A percentile compares a stretch with the other conserved stretches of the same genome.
These are phyloP conservation scores for Chrysosporium keratinophilum DNA, from an alignment of 2,329 filamentous ascomycete genomes.

Conservation along the genomic window DNA sequence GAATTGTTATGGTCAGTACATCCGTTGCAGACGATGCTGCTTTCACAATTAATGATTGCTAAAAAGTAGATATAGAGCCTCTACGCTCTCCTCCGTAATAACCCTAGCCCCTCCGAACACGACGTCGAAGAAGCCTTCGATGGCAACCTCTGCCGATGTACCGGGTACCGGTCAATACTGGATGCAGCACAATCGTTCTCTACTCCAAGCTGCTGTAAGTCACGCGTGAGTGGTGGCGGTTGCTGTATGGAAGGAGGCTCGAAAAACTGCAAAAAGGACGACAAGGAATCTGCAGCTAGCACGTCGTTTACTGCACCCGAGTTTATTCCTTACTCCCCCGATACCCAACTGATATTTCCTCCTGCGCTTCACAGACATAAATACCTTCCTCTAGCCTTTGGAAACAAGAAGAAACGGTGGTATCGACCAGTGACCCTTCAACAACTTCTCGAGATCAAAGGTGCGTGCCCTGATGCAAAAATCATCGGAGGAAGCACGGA, in stretches of 20 bases:
- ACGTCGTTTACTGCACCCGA: constrained; percentile 65
- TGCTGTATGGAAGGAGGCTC: constrained; percentile 57
- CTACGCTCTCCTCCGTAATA: constrained; percentile 84
- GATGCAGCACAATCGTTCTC: constrained; percentile 84
- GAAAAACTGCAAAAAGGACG: constrained; percentile 51
- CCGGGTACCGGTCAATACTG: constrained; percentile 85
- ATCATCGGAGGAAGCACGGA: constrained; percentile 94
- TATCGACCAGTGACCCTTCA: constrained; percentile 77
- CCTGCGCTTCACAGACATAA: constrained; percentile 73
- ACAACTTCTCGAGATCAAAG: constrained; percentile 87
- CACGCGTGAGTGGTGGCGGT: constrained; percentile 51
- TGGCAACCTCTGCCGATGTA: constrained; percentile 90
- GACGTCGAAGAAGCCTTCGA: constrained; percentile 95
- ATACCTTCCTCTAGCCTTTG: constrained; percentile 72
- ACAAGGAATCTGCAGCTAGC: constrained; percentile 39
- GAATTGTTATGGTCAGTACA: constrained; percentile 68
- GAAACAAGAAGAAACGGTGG: constrained; percentile 92
- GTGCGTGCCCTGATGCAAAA: constrained; percentile 71
- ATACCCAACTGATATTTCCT: constrained; percentile 92
- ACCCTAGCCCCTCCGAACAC: constrained; percentile 62
- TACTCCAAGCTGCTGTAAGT: constrained; percentile 42
- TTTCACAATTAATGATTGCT: neutral
- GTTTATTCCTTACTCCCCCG: constrained; percentile 87
- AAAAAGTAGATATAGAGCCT: constrained; percentile 49
- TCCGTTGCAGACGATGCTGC: neutral